These are phyloP conservation scores for Leptomonas pyrrhocoris DNA, from an alignment of 208 protist genomes.

Conservation along the genomic window DNA sequence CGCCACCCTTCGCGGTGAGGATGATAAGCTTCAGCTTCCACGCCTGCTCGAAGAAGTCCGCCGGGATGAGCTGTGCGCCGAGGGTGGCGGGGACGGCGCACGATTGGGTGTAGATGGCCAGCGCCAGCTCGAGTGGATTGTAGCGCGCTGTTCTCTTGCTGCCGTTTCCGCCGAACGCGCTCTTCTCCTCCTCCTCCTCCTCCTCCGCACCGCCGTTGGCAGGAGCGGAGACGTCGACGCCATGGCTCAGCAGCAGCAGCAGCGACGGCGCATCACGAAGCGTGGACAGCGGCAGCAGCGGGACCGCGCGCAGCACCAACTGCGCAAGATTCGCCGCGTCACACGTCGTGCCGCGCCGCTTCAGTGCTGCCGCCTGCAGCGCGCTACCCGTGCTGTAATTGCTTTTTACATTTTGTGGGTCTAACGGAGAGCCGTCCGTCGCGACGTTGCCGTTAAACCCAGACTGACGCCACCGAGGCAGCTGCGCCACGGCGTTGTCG, in stretches of 20 bases:
- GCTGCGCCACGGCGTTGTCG: neutral
- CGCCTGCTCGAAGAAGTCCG: slow-evolving; percentile 25
- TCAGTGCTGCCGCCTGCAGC: neutral
- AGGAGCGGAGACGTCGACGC: neutral
- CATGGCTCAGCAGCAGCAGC: neutral
- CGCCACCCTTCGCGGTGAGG: slow-evolving; percentile 30
- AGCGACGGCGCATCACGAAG: slow-evolving; percentile 3
- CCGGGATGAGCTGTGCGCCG: slow-evolving; percentile 33
- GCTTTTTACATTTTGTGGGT: neutral
- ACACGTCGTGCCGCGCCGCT: neutral
- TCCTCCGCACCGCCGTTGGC: neutral
- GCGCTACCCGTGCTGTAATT: neutral
- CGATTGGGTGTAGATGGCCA: slow-evolving; percentile 30
- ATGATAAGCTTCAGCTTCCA: slow-evolving; percentile 50
- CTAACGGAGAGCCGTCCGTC: neutral
- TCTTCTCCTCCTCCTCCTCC: neutral
- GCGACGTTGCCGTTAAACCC: slow-evolving; percentile 6
- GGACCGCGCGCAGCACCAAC: slow-evolving; percentile 4
- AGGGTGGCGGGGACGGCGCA: slow-evolving; percentile 39
- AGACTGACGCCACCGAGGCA: slow-evolving; percentile 9
- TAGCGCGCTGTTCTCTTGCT: neutral
- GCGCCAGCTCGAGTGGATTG: slow-evolving; percentile 13
- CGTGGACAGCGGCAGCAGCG: slow-evolving; percentile 12
- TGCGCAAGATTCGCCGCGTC: slow-evolving; percentile 11
- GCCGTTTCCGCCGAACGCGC: neutral